Base-by-base conservation (phyloP, 441 rosid genomes). In the Capsella rubella region DNA sequence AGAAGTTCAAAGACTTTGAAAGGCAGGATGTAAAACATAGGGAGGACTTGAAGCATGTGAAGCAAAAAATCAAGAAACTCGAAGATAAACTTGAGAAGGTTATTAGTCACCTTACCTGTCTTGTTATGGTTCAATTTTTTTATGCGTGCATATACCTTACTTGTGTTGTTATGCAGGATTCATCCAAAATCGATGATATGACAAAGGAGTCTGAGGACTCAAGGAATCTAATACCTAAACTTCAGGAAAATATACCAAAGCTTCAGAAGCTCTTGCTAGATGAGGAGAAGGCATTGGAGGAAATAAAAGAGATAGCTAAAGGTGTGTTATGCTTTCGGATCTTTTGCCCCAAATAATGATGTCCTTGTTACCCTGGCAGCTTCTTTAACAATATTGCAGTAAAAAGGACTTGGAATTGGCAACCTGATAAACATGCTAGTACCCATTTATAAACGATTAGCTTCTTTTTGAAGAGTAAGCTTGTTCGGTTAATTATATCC, bases 1-100 rank as follows among this genome's bases (percentile, higher is more conserved):
- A 95, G 69, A 88, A 87, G 69, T 95, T 95, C 66, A 92, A 89
- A 86, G 98, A 95, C 69, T 95, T 95, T 81, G 97, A 95, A 86
- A 87, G 97, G 85, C 97, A 89, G 77, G 98, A 92, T 78, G 90
- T 95, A 77, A 92, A 95, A 72, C 84, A 89, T 68, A 82, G 96
- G 71, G 99, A 95, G 81, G 96, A 92, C 81, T 71, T 89, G 80
- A 92, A 88, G 87, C 98, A 95, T 84, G 79, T 77, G 87, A 95
- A 92, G 83, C 99, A 92, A 81, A 95, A 92, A 85, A 84, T 95
- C 52, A 95, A 91, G 87, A 95, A 92, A 81, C 88, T 92, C 31
- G 96, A 95, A 71, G 99, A 88, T 68, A 95, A 91, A 80, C 74
- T 87, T 79, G 86, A 82, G 57, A 95, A 92, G 94, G 98, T 95